Evolutionary conservation across 208 protist species (phyloP).

Genomic region (Endotrypanum monterogeii): DNA sequence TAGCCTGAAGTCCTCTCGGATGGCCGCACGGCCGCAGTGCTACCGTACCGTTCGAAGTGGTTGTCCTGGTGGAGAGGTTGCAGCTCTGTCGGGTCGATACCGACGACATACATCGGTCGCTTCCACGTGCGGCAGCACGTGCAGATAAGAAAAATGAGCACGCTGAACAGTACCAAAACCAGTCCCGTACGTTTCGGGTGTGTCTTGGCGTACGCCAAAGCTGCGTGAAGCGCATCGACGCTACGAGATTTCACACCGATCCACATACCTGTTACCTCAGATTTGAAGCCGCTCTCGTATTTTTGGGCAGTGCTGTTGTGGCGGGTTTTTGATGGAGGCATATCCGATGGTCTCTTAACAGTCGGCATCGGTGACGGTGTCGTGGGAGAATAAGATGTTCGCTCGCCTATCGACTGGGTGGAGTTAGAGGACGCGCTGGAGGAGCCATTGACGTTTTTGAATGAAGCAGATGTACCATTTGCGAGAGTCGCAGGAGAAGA

Average conservation of each 20-base stretch:
- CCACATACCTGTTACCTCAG: not conserved
- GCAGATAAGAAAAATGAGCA: conserved; percentile 25
- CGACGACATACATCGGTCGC: conserved; percentile 42
- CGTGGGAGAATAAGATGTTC: not conserved
- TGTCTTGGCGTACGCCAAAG: conserved; percentile 5
- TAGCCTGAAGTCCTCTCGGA: not conserved
- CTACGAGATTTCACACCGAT: conserved; percentile 1
- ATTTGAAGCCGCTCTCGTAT: not conserved
- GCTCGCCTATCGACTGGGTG: not conserved
- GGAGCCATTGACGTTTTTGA: too few relatives aligned
- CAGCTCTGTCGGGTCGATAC: conserved; percentile 48
- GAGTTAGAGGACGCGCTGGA: not conserved
- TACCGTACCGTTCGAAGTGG: conserved; percentile 31
- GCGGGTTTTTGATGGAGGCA: not conserved
- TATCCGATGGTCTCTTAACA: conserved; percentile 4
- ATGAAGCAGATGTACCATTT: too few relatives aligned
- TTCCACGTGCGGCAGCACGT: conserved; percentile 33
- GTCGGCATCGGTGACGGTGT: not conserved
- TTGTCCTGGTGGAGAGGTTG: conserved; percentile 31
- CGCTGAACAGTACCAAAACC: conserved; percentile 6
- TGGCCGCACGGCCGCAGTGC: conserved; percentile 18
- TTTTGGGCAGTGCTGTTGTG: conserved; percentile 1
- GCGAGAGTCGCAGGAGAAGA: too few relatives aligned
- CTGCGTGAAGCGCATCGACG: not conserved
- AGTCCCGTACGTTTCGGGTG: conserved; percentile 10